These are phyloP conservation scores for Exophiala oligosperma DNA, from an alignment of 2,329 filamentous ascomycete genomes.

Conservation along the genomic window DNA sequence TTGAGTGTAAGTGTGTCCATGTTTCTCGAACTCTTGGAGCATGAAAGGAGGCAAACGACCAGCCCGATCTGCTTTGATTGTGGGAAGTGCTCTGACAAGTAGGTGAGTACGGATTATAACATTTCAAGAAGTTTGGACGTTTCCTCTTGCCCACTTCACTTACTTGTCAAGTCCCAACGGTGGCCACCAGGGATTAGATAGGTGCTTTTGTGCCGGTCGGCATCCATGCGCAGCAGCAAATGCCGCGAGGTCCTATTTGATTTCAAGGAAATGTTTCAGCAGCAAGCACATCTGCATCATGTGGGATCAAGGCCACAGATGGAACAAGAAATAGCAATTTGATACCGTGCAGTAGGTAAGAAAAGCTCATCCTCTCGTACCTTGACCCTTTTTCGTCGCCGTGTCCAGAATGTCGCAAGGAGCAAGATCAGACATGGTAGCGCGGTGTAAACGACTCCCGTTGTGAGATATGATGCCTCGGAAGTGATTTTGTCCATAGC, in stretches of 20 bases:
- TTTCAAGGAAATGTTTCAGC: too few relatives aligned
- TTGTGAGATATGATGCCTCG: background rate
- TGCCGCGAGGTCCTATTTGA: conserved; percentile 4
- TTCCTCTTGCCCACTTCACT: background rate
- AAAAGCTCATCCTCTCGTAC: background rate
- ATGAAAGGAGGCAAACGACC: conserved; percentile 16
- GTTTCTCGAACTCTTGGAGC: conserved; percentile 14
- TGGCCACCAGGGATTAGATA: conserved; percentile 39
- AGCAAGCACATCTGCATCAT: too few relatives aligned
- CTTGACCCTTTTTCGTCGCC: background rate
- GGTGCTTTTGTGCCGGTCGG: conserved; percentile 44
- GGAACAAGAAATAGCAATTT: too few relatives aligned
- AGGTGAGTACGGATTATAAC: too few relatives aligned
- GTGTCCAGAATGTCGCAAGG: background rate
- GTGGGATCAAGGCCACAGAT: too few relatives aligned
- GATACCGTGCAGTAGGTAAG: too few relatives aligned
- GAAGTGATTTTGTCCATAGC: background rate
- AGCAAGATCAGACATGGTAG: background rate
- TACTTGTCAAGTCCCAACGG: conserved; percentile 11
- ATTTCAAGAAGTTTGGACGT: too few relatives aligned
- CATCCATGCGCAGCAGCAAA: conserved; percentile 42
- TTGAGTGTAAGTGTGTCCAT: conserved; percentile 14
- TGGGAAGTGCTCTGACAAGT: conserved; percentile 9
- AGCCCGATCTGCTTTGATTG: conserved; percentile 12
- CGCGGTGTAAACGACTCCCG: background rate